A percentile compares a stretch with the other conserved stretches of the same genome.
Evolutionary conservation across 768 basidiomycete genomes (phyloP).

Genomic region (Boletus coccyginus): DNA sequence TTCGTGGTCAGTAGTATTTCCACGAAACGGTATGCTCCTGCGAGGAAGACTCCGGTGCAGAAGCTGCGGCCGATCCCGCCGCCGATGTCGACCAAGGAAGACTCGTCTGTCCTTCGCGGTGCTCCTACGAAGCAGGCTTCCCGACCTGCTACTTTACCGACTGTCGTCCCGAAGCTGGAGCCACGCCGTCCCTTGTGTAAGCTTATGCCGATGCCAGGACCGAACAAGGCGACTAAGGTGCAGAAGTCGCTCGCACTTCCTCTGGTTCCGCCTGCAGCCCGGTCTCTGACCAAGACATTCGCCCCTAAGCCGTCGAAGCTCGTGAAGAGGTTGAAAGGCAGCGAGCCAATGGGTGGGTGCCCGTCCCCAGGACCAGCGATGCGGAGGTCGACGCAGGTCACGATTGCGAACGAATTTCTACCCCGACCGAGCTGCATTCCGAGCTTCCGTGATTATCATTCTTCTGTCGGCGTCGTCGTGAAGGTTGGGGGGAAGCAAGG

Average conservation of each 20-base stretch:
- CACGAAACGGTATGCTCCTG: not conserved
- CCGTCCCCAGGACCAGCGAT: not conserved
- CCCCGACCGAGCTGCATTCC: conserved; percentile 4
- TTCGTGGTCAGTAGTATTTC: conserved; percentile 9
- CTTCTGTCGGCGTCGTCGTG: not conserved
- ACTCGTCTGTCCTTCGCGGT: not conserved
- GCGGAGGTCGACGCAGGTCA: not conserved
- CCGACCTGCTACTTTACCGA: not conserved
- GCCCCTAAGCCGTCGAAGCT: not conserved
- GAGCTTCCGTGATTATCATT: not conserved
- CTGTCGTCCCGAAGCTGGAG: not conserved
- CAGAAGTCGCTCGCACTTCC: not conserved
- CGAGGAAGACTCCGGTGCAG: not conserved
- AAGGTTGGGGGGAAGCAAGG: not conserved
- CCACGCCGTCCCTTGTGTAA: not conserved
- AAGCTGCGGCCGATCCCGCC: not conserved
- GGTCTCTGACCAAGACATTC: not conserved
- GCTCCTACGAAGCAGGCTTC: not conserved
- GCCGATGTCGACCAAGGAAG: not conserved
- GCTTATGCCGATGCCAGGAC: not conserved
- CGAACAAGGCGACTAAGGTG: not conserved
- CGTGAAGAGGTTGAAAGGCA: not conserved
- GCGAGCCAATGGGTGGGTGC: not conserved
- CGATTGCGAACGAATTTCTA: not conserved
- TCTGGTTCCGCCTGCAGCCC: too few species aligned